These are phyloP conservation scores for Adansonia rubrostipa DNA, from an alignment of 441 rosid species.

Conservation along the genomic window DNA sequence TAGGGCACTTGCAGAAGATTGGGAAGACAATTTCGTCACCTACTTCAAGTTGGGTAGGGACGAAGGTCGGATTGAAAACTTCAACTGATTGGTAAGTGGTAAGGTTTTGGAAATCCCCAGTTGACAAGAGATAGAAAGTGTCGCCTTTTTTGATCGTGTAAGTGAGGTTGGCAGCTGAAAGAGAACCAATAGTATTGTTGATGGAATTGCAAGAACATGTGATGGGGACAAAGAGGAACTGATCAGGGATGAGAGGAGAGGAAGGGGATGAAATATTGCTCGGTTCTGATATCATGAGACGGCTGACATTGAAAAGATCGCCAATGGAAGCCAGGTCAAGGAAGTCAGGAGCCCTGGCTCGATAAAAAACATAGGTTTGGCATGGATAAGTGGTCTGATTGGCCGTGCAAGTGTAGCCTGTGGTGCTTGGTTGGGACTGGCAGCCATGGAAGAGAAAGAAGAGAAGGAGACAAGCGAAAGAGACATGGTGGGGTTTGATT, in stretches of 20 bases:
- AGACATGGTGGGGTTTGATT: slow-evolving; percentile 18
- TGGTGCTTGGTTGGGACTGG: slow-evolving; percentile 39
- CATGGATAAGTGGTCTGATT: slow-evolving; percentile 53
- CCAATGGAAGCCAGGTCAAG: slow-evolving; percentile 63
- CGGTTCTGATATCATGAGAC: slow-evolving; percentile 61
- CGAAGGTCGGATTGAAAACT: slow-evolving; percentile 56
- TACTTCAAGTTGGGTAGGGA: slow-evolving; percentile 41
- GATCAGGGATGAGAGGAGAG: slow-evolving; percentile 46
- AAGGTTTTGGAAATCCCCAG: slow-evolving; percentile 45
- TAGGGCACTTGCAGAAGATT: slow-evolving; percentile 66
- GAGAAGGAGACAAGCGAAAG: slow-evolving; percentile 27
- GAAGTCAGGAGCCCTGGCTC: slow-evolving; percentile 46
- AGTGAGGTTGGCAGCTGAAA: slow-evolving; percentile 53
- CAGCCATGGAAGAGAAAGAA: slow-evolving; percentile 30
- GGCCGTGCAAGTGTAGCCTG: slow-evolving; percentile 48
- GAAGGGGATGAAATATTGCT: slow-evolving; percentile 62
- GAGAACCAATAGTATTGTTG: slow-evolving; percentile 20
- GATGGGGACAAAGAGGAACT: slow-evolving; percentile 60
- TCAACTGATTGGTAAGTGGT: slow-evolving; percentile 69
- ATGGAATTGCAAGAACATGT: slow-evolving; percentile 57
- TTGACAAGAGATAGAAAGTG: slow-evolving; percentile 49
- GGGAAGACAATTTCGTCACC: slow-evolving; percentile 54
- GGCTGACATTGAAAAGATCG: slow-evolving; percentile 63
- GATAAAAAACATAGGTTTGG: slow-evolving; percentile 57
- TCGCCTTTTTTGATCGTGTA: slow-evolving; percentile 47